Conservation (phyloP, 2,329 filamentous ascomycete species). For the Clonostachys solani region DNA sequence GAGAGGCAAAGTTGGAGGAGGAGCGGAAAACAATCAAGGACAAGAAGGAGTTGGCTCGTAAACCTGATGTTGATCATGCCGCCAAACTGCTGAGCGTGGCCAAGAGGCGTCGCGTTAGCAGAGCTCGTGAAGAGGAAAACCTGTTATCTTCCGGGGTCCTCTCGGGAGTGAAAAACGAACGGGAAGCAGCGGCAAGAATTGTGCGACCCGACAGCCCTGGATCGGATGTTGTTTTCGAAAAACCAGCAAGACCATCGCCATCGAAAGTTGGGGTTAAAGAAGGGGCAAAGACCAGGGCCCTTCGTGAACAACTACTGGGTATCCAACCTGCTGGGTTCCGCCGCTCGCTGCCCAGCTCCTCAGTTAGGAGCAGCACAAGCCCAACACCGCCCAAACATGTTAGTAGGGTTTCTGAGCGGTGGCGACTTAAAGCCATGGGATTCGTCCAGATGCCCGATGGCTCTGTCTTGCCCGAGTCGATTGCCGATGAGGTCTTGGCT, state of each 20-base stretch:
- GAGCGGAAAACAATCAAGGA: conserved; percentile 5
- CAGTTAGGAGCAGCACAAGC: conserved; percentile 15
- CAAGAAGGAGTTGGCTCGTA: conserved; percentile 10
- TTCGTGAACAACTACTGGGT: conserved; percentile 25
- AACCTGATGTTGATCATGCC: conserved; percentile 19
- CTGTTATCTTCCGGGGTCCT: conserved; percentile 36
- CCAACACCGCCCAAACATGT: conserved; percentile 16
- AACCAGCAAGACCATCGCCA: neutral
- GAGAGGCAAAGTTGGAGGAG: conserved; percentile 18
- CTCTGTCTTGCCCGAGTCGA: conserved; percentile 46
- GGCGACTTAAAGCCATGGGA: conserved; percentile 44
- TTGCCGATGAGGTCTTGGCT: conserved; percentile 39
- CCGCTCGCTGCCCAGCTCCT: conserved; percentile 30
- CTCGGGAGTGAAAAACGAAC: conserved; percentile 31
- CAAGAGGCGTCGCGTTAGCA: conserved; percentile 19
- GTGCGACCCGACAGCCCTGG: conserved; percentile 18
- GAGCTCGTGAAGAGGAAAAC: conserved; percentile 24
- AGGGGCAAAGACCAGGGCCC: conserved; percentile 24
- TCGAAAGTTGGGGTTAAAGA: neutral
- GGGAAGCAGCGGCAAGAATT: conserved; percentile 25
- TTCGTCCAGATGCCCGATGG: conserved; percentile 49
- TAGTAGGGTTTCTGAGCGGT: conserved; percentile 36
- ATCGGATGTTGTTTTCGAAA: conserved; percentile 2
- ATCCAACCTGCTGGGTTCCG: conserved; percentile 23
- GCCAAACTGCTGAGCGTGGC: conserved; percentile 27